Percentiles rank a stretch among this genome's conserved stretches.
phyloP scores from a whole-genome alignment of 495 filamentous ascomycete genomes.

The Immersiella caudata region DNA sequence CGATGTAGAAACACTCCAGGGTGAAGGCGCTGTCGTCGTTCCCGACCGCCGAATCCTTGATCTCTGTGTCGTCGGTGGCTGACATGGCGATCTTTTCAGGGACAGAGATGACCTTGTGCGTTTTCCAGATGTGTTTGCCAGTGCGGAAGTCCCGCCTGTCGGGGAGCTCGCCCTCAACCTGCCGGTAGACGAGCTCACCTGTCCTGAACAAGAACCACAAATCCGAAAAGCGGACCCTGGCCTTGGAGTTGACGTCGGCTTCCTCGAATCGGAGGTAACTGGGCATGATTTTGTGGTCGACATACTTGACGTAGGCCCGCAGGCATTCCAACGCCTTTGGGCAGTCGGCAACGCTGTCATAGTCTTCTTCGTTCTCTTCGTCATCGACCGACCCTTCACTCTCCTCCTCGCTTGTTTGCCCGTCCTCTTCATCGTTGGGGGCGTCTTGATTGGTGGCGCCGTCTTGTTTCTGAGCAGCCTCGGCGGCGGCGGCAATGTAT shows the following conservation, averaged over 20 bases:
- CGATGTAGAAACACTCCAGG: constrained; percentile 50
- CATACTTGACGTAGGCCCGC: constrained; percentile 9
- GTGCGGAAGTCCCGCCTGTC: constrained; percentile 16
- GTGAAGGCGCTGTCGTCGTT: constrained; percentile 18
- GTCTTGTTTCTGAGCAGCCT: neutral
- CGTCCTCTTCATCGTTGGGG: constrained; percentile 26
- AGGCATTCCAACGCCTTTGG: neutral
- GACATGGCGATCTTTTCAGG: constrained; percentile 4
- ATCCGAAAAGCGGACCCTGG: constrained; percentile 38
- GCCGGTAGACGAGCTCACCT: constrained; percentile 37
- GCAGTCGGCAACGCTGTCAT: constrained; percentile 24
- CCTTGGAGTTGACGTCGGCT: constrained; percentile 18
- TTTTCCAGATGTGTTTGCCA: constrained; percentile 21
- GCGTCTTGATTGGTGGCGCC: neutral
- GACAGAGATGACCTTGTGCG: constrained; percentile 12
- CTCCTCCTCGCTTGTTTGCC: neutral
- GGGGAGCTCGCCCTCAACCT: constrained; percentile 16
- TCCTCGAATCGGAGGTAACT: constrained; percentile 31
- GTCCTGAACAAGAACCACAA: constrained; percentile 46
- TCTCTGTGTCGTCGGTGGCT: constrained; percentile 14
- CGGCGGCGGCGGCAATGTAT: neutral
- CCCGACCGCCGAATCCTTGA: constrained; percentile 6
- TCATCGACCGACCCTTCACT: neutral
- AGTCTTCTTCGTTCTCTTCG: constrained; percentile 24
- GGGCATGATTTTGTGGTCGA: constrained; percentile 42